Evolutionary conservation across 345 rosid genomes (phyloP).

Genomic region (Angophora floribunda): DNA sequence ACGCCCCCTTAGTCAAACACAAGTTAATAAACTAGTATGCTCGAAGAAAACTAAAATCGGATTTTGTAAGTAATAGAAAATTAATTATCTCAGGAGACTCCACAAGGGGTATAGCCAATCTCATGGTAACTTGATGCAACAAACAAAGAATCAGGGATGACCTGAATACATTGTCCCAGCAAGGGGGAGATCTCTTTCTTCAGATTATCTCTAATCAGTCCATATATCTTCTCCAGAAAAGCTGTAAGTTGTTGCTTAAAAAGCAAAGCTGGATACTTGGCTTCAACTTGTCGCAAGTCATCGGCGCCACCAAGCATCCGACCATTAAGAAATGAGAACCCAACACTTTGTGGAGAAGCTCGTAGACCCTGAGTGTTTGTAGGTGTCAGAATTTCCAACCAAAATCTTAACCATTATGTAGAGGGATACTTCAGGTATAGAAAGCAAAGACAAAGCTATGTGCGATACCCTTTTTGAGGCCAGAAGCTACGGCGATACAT

Average conservation of each 20-base stretch:
- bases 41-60: background rate
- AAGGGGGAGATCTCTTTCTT: slow-evolving; percentile 90
- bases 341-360: slow-evolving; percentile 81
- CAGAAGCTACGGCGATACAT: background rate
- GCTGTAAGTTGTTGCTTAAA: slow-evolving; percentile 99
- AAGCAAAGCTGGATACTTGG: slow-evolving; percentile 89
- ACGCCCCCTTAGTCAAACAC: background rate
- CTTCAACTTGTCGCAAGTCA: slow-evolving; percentile 83
- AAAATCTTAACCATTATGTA: background rate
- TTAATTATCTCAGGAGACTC: background rate
- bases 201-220: slow-evolving; percentile 90
- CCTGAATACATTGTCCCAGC: slow-evolving; percentile 93
- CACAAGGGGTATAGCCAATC: background rate
- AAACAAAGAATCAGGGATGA: slow-evolving; percentile 1
- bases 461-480: background rate
- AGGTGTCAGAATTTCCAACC: background rate
- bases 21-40: background rate
- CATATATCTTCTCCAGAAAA: slow-evolving; percentile 97
- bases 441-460: background rate
- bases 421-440: background rate
- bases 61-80: background rate
- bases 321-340: slow-evolving; percentile 64
- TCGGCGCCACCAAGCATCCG: slow-evolving; percentile 57
- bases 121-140: background rate
- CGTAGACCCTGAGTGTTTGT: slow-evolving; percentile 51